phyloP scores from a whole-genome alignment of 2,329 filamentous ascomycete species.

The Fonsecaea erecta region DNA sequence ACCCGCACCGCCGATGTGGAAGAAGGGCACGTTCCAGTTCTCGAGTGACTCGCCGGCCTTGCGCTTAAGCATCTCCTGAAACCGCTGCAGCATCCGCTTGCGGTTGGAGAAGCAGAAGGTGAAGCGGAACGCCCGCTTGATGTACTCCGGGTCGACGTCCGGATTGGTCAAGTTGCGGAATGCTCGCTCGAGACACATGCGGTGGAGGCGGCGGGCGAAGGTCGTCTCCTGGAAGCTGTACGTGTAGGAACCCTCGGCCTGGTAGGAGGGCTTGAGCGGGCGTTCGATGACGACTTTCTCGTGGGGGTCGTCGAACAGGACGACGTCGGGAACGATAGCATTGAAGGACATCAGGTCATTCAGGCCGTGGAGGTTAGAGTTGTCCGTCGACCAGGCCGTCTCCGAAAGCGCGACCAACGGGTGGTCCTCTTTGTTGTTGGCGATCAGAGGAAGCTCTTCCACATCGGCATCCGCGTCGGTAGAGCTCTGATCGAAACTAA shows the following conservation, averaged over 20 bases:
- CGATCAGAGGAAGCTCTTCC: slow-evolving; percentile 15
- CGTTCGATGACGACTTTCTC: slow-evolving; percentile 38
- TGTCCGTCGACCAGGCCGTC: slow-evolving; percentile 19
- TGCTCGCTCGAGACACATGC: slow-evolving; percentile 66
- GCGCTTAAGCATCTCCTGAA: slow-evolving; percentile 47
- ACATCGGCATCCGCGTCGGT: slow-evolving; percentile 22
- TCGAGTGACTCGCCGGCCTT: slow-evolving; percentile 58
- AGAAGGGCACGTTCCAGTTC: slow-evolving; percentile 64
- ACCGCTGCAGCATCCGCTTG: slow-evolving; percentile 47
- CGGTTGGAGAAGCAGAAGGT: slow-evolving; percentile 62
- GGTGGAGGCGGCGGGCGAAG: slow-evolving; percentile 73
- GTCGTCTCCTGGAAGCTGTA: slow-evolving; percentile 67
- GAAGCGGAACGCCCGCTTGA: slow-evolving; percentile 70
- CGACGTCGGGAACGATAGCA: slow-evolving; percentile 24
- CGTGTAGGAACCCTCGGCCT: slow-evolving; percentile 51
- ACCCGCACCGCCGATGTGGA: slow-evolving; percentile 70
- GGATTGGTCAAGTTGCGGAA: slow-evolving; percentile 47
- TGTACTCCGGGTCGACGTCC: slow-evolving; percentile 53
- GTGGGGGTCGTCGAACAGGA: slow-evolving; percentile 16
- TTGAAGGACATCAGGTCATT: slow-evolving; percentile 29
- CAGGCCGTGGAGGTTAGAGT: slow-evolving; percentile 26
- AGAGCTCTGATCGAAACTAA: slow-evolving; percentile 20
- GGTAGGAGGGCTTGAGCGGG: slow-evolving; percentile 30
- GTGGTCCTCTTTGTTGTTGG: slow-evolving; percentile 3
- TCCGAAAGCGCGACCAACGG: slow-evolving; percentile 20